Base-by-base conservation (phyloP, 495 filamentous ascomycete genomes). In the Hamigera avellanea region DNA sequence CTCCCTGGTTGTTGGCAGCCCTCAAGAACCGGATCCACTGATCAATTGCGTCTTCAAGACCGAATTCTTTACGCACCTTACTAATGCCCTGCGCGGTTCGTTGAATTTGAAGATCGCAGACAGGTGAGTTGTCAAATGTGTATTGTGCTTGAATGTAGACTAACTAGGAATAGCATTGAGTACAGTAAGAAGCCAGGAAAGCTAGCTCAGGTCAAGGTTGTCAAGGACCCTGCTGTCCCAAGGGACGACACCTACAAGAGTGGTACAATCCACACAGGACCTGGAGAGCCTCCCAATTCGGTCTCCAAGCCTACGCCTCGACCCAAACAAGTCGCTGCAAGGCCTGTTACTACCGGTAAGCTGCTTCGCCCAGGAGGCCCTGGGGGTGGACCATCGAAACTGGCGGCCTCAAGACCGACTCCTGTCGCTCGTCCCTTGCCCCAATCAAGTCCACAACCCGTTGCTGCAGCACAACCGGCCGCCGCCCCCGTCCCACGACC, bases 131-230 rank as follows among this genome's bases (percentile, higher is more conserved):
- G 21, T 9, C 5, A 4, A 5, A 9, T 23, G 21, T 23, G 21
- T 23, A 4, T 23, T 23, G 21, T 5, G 21, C 4, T 9, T 23
- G 9, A 9, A 23, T 9, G 21, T 23, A 30, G 19, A 27, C 59
- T 67, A 48, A 69, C 46, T 5, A 23, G n/a, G 16, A 12, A 13
- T 41, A 74, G 67, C 1, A 88, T 99, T 52, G 86, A 95, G 53
- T 99, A 91, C 57, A 86, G 88, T 50, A 99, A 96, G 73, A 99
- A 99, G 64, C 93, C 93, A 2, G 86, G 86, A 23, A 99, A 99
- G 66, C 70, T 83, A 49, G 77, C 85, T 29, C 48, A 72, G 2
- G 78, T 99, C 44, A 96, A 96, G 67, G 82, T 78, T 2, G 50
- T 94, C 41, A 95, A 93, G 58, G 93, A 99, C 51, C 75, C 83